phyloP scores from a whole-genome alignment of 192 early-diverging fungal genomes.

The Backusella liffmaniae region DNA sequence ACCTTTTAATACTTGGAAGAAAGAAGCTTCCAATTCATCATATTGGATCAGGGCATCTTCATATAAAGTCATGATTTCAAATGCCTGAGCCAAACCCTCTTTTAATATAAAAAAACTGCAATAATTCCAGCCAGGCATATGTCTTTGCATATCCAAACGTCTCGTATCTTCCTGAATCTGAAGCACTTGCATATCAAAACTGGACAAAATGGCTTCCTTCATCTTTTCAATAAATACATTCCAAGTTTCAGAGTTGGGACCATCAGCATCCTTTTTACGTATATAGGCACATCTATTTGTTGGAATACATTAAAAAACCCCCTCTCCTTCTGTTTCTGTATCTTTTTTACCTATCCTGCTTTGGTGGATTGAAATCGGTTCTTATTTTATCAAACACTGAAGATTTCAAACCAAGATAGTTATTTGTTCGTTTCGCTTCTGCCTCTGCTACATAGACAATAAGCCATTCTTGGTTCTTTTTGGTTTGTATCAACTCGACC shows the following conservation, averaged over 20 bases:
- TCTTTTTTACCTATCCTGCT: constrained; percentile 53
- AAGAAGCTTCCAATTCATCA: constrained; percentile 96
- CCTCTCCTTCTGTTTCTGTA: neutral
- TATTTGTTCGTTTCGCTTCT: constrained; percentile 51
- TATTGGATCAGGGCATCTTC: constrained; percentile 93
- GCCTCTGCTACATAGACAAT: constrained; percentile 72
- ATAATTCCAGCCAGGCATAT: constrained; percentile 99
- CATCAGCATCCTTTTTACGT: constrained; percentile 33
- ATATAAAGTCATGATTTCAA: constrained; percentile 82
- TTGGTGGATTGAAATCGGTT: constrained; percentile 74
- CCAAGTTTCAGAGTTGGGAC: constrained; percentile 63
- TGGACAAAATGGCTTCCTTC: constrained; percentile 69
- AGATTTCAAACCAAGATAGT: constrained; percentile 59
- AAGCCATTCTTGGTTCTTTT: constrained; percentile 90
- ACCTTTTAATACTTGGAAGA: constrained; percentile 87
- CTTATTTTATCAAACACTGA: constrained; percentile 85
- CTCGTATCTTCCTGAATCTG: constrained; percentile 90
- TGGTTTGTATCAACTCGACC: constrained; percentile 67
- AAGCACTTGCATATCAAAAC: constrained; percentile 75
- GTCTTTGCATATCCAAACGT: constrained; percentile 84
- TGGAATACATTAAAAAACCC: neutral
- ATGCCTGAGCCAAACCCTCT: constrained; percentile 83
- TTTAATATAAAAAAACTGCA: constrained; percentile 96
- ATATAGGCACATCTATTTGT: constrained; percentile 45
- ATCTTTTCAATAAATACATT: constrained; percentile 66